Base-by-base conservation (phyloP, 1,139 yeast species). In the Taphrina communis region DNA sequence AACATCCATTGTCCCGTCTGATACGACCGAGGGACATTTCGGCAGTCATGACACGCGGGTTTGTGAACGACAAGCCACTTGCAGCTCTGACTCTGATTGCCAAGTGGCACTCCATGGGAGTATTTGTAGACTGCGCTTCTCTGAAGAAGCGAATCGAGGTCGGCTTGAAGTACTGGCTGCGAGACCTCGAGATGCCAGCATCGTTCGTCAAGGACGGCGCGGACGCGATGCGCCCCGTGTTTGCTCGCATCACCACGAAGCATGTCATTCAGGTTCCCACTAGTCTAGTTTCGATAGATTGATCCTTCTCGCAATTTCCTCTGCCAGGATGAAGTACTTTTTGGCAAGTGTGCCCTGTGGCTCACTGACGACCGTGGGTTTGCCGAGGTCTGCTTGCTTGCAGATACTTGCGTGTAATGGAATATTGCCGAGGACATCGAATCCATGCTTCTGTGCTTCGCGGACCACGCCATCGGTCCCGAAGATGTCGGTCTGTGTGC, bases 401-500 rank as follows among this genome's bases (percentile, higher is more conserved):
- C 92, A 86, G 8, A 90, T 86, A n/a, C 82, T 82, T 61, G 83
- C 87, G 72, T 84, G 83, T 65, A 90, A 78, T 0, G 96, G 96
- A 38, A 90, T 83, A 0, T 87, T 84, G 0, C 89, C 94, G 36
- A 90, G 76, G 0, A 88, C 78, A 1, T 81, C 83, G 35, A 89
- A 75, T 0, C 82, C 81, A 61, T 83, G 80, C 57, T 80, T 81
- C 57, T 80, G 76, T 0, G 94, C 92, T 73, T 86, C 88, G 67
- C 80, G 79, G 4, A 78, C 73, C 0, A 88, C 90, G 1, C 92
- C 93, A 44, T 85, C 88, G 12, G 81, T 77, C 0, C 94, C 96
- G 78, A 90, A 90, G 1, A 90, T 83, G 74, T 89, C 95, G 3
- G 89, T 82, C 72, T 87, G 87, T 73, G 89, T 93, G 66, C 81